Percentiles rank a stretch among this genome's conserved stretches.
phyloP scores from a whole-genome alignment of 2,329 filamentous ascomycete species.

The Didymella exigua region DNA sequence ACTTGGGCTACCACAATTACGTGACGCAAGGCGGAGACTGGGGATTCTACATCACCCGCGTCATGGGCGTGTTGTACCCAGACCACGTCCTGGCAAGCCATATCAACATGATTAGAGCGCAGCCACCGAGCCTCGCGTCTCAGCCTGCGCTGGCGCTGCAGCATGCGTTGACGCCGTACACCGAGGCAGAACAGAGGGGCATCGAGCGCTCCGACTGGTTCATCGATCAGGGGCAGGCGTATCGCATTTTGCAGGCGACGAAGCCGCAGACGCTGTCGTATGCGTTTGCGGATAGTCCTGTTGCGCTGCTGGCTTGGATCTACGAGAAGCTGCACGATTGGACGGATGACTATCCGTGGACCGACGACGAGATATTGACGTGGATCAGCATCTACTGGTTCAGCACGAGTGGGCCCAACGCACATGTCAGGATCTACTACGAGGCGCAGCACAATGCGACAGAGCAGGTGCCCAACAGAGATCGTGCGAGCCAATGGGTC shows the following conservation, averaged over 20 bases:
- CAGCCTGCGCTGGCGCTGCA: constrained; percentile 64
- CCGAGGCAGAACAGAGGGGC: constrained; percentile 57
- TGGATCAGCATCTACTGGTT: constrained; percentile 79
- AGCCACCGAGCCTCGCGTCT: constrained; percentile 45
- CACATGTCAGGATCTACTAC: constrained; percentile 74
- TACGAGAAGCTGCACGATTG: constrained; percentile 81
- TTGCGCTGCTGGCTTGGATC: constrained; percentile 76
- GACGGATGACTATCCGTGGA: constrained; percentile 75
- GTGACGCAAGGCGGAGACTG: constrained; percentile 70
- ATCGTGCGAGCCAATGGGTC: constrained; percentile 51
- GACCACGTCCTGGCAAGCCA: constrained; percentile 64
- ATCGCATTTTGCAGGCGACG: constrained; percentile 66
- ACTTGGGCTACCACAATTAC: constrained; percentile 67
- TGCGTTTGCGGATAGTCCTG: constrained; percentile 70
- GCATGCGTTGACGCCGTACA: constrained; percentile 62
- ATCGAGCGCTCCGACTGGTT: constrained; percentile 65
- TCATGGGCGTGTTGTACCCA: constrained; percentile 65
- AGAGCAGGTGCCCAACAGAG: constrained; percentile 33
- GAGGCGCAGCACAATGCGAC: constrained; percentile 59
- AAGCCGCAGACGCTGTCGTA: constrained; percentile 77
- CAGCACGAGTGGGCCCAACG: constrained; percentile 70
- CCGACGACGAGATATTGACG: constrained; percentile 74
- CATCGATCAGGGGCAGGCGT: constrained; percentile 60
- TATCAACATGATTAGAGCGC: constrained; percentile 63
- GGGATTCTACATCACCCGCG: constrained; percentile 69